phyloP scores from a whole-genome alignment of 768 basidiomycete species.

The Phaeotremella skinneri region DNA sequence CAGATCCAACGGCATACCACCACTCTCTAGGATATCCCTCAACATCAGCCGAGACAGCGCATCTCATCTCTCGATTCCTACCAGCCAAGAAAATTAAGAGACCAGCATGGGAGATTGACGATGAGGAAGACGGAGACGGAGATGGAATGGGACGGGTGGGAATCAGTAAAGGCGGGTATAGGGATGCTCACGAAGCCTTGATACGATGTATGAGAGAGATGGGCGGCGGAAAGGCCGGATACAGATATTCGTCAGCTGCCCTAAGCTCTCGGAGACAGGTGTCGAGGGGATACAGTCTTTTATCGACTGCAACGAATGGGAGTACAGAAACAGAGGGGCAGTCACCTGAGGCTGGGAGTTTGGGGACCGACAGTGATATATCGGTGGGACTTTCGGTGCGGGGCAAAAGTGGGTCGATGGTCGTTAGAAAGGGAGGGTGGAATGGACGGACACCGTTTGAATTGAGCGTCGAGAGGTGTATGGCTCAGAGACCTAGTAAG shows the following conservation, averaged over 20 bases:
- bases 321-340: not conserved
- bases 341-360: conserved; percentile 2
- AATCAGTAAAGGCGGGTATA: conserved; percentile 38
- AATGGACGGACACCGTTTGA: conserved; percentile 43
- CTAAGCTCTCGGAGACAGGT: not conserved
- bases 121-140: not conserved
- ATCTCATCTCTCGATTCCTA: conserved; percentile 42
- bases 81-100: conserved; percentile 26
- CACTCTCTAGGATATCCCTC: conserved; percentile 38
- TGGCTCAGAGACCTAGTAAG: conserved; percentile 36
- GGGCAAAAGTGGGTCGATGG: conserved; percentile 19
- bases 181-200: conserved; percentile 37
- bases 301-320: not conserved
- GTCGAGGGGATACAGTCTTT: not conserved
- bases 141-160: conserved; percentile 12
- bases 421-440: conserved; percentile 30
- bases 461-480: conserved; percentile 42
- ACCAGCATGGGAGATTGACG: conserved; percentile 37
- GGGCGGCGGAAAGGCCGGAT: conserved; percentile 3
- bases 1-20: conserved; percentile 38
- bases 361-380: conserved; percentile 15
- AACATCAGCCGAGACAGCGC: conserved; percentile 38
- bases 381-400: not conserved
- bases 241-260: not conserved
- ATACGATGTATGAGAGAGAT: conserved; percentile 33